Base-by-base conservation (phyloP, 805 yeast species). In the Kodamaea jinghongensis region DNA sequence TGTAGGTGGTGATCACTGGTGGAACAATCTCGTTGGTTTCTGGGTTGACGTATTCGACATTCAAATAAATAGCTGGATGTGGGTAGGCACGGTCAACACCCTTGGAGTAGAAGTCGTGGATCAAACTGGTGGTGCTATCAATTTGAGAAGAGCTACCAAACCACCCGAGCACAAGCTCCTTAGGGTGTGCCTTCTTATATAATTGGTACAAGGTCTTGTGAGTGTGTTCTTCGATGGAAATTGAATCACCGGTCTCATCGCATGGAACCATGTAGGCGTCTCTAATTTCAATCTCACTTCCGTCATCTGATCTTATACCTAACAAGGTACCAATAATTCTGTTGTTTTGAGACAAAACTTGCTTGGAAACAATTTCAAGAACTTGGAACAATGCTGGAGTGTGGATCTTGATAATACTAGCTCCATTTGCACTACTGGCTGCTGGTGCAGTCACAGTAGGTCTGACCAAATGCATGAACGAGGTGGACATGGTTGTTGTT, bases 251-350 rank as follows among this genome's bases (percentile, higher is more conserved):
- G 29, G 80, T 86, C 58, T 85, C 95, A 38, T 56, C 58, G 54
- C 86, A 86, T 32, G 95, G 93, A 42, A 88, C 93, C 59, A 86
- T 75, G 62, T 82, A 88, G 13, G 88, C 84, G 46, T 79, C 85
- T 56, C 79, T 76, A 52, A 88, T 69, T 52, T 82, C 91, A 32
- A 85, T 72, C 52, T 76, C 83, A 12, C 77, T 66, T 10, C 95
- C 95, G 58, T 87, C 96, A 45, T 87, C 95, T 17, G 90, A 82
- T 60, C 95, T 76, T 34, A 75, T 64, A 25, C 96, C 96, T 34
- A 88, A 69, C 44, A 88, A 72, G 10, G 95, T 85, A 45, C 96
- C 96, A 50, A 88, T 81, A 45, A 83, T 78, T 60, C 93, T 75
- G 48, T 70, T 66, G 47, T 75, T 56, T 32, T 50, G 46, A 31